phyloP scores from a whole-genome alignment of 176 grass and related monocot species.

The Carex cristatella region DNA sequence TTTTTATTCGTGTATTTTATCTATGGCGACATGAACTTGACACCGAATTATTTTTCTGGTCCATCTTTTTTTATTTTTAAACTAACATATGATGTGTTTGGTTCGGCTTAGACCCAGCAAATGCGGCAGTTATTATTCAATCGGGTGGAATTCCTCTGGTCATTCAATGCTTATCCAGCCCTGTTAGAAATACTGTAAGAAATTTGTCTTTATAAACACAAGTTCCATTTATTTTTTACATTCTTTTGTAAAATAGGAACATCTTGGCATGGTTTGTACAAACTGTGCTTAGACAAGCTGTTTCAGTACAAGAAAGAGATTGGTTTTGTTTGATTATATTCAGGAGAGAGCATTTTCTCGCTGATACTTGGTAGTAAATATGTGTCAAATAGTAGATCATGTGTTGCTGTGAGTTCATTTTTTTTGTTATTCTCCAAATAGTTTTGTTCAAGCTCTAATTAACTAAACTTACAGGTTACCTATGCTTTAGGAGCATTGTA shows the following conservation, averaged over 20 bases:
- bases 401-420: neutral
- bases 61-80: neutral
- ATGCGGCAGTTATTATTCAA: conserved; percentile 55
- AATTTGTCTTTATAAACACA: conserved; percentile 4
- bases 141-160: conserved; percentile 74
- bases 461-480: conserved; percentile 40
- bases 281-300: no score
- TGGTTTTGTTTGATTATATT: neutral
- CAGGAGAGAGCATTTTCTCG: neutral
- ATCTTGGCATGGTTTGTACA: no score
- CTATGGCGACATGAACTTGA: neutral
- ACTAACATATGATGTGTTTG: conserved; percentile 11
- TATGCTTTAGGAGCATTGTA: conserved; percentile 82
- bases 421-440: neutral
- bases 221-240: neutral
- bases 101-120: conserved; percentile 59
- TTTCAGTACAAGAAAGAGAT: neutral
- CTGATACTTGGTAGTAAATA: neutral
- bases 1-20: neutral
- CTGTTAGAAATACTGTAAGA: conserved; percentile 78
- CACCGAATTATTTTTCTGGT: neutral
- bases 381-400: neutral
- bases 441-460: neutral
- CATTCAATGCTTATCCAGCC: conserved; percentile 87
- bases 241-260: neutral